Conservation (phyloP, 805 yeast species). For the Wickerhamomyces chaumierensis region DNA sequence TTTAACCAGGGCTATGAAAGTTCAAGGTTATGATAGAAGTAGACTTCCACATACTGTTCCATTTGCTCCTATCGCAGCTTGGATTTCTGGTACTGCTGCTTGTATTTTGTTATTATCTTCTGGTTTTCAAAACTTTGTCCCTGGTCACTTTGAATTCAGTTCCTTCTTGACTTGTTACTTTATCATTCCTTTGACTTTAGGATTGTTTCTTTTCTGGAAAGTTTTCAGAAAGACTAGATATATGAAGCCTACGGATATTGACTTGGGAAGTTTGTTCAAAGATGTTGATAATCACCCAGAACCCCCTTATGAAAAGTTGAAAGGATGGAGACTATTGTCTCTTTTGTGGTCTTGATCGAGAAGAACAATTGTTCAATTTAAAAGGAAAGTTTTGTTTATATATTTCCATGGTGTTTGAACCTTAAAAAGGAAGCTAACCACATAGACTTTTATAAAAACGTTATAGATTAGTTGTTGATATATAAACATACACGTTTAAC, state of each 20-base stretch:
- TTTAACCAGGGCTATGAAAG: slow-evolving; percentile 25
- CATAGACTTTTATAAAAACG: too few species aligned
- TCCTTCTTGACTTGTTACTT: slow-evolving; percentile 9
- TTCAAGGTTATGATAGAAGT: slow-evolving; percentile 19
- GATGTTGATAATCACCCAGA: slow-evolving; percentile 22
- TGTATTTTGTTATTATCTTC: slow-evolving; percentile 21
- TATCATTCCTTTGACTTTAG: slow-evolving; percentile 17
- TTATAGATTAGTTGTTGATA: too few species aligned
- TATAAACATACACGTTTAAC: too few species aligned
- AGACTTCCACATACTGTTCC: slow-evolving; percentile 8
- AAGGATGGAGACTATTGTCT: slow-evolving; percentile 9
- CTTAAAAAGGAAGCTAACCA: too few species aligned
- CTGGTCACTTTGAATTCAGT: slow-evolving; percentile 16
- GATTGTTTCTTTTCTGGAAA: slow-evolving; percentile 22
- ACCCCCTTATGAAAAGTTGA: slow-evolving; percentile 7
- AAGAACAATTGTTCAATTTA: too few species aligned
- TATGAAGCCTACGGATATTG: slow-evolving; percentile 27
- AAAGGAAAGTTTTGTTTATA: too few species aligned
- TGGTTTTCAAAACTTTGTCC: slow-evolving; percentile 24
- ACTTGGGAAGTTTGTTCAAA: slow-evolving; percentile 22
- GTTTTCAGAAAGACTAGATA: slow-evolving; percentile 20
- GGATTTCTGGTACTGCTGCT: slow-evolving; percentile 20
- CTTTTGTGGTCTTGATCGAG: slow-evolving; percentile 1
- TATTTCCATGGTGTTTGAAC: too few species aligned
- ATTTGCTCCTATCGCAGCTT: slow-evolving; percentile 17